These are phyloP conservation scores for Lasiodiplodia sp. DNA, from an alignment of 2,329 filamentous ascomycete species.

Conservation along the genomic window DNA sequence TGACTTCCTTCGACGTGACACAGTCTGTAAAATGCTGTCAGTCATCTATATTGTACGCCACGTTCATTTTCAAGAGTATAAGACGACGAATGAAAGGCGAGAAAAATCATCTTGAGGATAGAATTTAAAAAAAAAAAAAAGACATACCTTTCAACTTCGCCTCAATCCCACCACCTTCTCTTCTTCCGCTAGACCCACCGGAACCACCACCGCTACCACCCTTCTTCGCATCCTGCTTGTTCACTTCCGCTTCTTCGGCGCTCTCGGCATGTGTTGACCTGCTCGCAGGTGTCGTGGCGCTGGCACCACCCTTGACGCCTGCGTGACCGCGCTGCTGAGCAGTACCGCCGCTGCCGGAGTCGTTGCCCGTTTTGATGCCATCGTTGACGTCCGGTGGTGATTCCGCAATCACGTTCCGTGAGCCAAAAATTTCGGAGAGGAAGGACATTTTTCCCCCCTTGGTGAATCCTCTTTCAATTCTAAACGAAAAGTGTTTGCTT, in stretches of 20 bases:
- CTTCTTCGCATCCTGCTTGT: neutral
- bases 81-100: neutral
- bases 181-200: neutral
- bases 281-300: neutral
- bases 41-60: neutral
- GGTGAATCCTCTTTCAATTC: neutral
- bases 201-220: too few relatives aligned
- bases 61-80: neutral
- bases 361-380: neutral
- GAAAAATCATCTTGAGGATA: neutral
- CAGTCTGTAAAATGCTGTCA: neutral
- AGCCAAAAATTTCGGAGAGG: neutral
- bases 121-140: neutral
- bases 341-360: neutral
- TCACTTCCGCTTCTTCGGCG: neutral
- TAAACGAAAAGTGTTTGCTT: too few relatives aligned
- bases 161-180: neutral
- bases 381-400: neutral
- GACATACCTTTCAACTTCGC: slow-evolving; percentile 5
- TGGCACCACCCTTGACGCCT: neutral
- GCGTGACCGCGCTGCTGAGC: slow-evolving; percentile 9
- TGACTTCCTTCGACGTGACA: neutral
- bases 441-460: neutral
- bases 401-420: neutral
- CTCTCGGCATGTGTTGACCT: neutral